These are phyloP conservation scores for Pleurotus ostreatus DNA, from an alignment of 768 basidiomycete species.

Conservation along the genomic window DNA sequence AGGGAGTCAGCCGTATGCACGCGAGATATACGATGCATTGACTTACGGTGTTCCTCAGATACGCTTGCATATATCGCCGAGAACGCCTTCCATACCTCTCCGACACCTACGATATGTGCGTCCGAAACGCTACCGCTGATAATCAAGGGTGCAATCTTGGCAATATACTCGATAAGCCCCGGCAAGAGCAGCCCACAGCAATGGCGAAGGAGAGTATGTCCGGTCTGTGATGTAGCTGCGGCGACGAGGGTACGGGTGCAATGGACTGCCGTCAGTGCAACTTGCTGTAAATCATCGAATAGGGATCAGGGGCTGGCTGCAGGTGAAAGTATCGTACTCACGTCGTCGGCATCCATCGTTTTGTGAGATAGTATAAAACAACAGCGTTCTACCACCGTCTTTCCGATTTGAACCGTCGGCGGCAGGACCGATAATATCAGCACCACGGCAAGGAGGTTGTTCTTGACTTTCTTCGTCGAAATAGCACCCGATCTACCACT, in stretches of 20 bases:
- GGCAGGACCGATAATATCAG: slow-evolving; percentile 82
- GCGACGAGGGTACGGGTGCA: slow-evolving; percentile 82
- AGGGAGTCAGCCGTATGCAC: no score
- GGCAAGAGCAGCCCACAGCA: slow-evolving; percentile 74
- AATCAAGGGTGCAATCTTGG: slow-evolving; percentile 59
- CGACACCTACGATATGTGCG: slow-evolving; percentile 53
- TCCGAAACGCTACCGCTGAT: slow-evolving; percentile 56
- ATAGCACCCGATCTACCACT: slow-evolving; percentile 80
- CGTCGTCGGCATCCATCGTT: slow-evolving; percentile 66
- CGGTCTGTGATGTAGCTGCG: slow-evolving; percentile 52
- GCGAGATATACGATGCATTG: no score
- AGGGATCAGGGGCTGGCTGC: neutral
- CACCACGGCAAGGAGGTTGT: slow-evolving; percentile 83
- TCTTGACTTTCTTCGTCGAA: slow-evolving; percentile 81
- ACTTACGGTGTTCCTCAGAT: slow-evolving; percentile 32
- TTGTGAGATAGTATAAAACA: slow-evolving; percentile 85
- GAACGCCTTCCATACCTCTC: slow-evolving; percentile 83
- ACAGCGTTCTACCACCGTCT: slow-evolving; percentile 74
- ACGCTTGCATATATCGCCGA: slow-evolving; percentile 55
- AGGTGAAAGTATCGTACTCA: slow-evolving; percentile 25
- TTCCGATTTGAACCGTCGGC: slow-evolving; percentile 59
- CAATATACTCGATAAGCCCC: slow-evolving; percentile 76
- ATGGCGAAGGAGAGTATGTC: slow-evolving; percentile 63
- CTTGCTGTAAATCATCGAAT: neutral
- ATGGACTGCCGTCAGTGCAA: slow-evolving; percentile 82